Evolutionary conservation across 2,329 filamentous ascomycete species (phyloP).

Genomic region (Alternaria sp.): DNA sequence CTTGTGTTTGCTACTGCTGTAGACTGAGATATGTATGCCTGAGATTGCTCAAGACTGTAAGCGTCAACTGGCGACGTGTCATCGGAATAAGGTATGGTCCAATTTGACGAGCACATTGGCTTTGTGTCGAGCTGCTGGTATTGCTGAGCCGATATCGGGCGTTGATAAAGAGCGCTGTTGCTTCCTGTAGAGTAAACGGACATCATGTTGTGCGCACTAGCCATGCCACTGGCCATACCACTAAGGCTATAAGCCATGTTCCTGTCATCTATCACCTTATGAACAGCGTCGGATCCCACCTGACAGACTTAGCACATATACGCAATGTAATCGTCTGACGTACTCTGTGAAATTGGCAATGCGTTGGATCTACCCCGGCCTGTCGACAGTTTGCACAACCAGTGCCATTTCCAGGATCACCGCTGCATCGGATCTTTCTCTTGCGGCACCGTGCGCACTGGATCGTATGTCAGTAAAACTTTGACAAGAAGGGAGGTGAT

Average conservation of each 20-base stretch:
- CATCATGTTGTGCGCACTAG: conserved; percentile 30
- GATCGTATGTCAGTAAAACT: conserved; percentile 1
- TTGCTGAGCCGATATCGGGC: conserved; percentile 18
- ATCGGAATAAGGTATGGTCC: conserved; percentile 38
- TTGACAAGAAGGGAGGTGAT: neutral
- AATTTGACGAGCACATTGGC: conserved; percentile 27
- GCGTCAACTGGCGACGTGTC: conserved; percentile 40
- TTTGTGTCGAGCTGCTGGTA: conserved; percentile 34
- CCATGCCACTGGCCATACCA: conserved; percentile 27
- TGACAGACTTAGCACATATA: conserved; percentile 23
- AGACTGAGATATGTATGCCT: conserved; percentile 30
- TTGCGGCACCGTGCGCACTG: conserved; percentile 91
- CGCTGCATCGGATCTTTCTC: conserved; percentile 94
- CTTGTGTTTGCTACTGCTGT: conserved; percentile 18
- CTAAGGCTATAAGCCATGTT: conserved; percentile 27
- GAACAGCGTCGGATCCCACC: conserved; percentile 44
- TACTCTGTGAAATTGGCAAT: conserved; percentile 84
- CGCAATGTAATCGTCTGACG: neutral
- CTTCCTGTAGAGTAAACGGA: conserved; percentile 29
- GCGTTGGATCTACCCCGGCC: conserved; percentile 67
- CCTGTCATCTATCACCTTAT: conserved; percentile 33
- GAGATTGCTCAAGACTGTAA: conserved; percentile 35
- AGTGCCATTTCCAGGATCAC: conserved; percentile 76
- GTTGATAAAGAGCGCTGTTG: conserved; percentile 22
- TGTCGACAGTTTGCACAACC: conserved; percentile 85